Percentiles rank a stretch among this genome's conserved stretches.
phyloP scores from a whole-genome alignment of 495 filamentous ascomycete species.

The Daldinia caldariorum region DNA sequence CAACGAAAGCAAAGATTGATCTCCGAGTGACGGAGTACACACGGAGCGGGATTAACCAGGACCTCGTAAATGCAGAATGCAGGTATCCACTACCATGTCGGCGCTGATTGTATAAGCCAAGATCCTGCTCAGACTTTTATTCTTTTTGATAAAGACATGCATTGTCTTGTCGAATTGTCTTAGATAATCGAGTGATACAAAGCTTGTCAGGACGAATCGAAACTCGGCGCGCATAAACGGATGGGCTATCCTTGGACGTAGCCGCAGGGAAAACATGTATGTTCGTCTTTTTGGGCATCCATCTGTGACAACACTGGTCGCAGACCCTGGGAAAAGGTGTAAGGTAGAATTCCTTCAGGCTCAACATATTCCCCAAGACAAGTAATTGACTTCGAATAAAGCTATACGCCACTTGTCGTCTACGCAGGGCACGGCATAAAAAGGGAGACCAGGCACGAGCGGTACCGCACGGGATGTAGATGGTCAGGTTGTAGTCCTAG shows the following conservation, averaged over 20 bases:
- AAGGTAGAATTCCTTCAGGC: conserved; percentile 6
- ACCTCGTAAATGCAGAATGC: conserved; percentile 12
- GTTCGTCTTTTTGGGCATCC: background rate
- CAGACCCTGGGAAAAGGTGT: conserved; percentile 2
- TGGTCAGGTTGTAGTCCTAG: conserved; percentile 11
- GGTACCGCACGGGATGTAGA: conserved; percentile 20
- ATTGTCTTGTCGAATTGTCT: conserved; percentile 18
- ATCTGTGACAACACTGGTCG: conserved; percentile 13
- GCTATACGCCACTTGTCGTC: conserved; percentile 4
- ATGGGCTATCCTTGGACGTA: conserved; percentile 13
- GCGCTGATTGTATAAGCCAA: conserved; percentile 4
- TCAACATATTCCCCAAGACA: conserved; percentile 5
- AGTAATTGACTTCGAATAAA: conserved; percentile 17
- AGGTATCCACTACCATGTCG: conserved; percentile 10
- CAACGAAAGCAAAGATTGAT: background rate
- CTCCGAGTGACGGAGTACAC: conserved; percentile 9
- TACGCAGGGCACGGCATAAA: conserved; percentile 1
- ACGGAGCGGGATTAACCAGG: conserved; percentile 14
- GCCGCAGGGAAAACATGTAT: conserved; percentile 22
- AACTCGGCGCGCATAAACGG: conserved; percentile 13
- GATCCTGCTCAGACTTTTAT: conserved; percentile 4
- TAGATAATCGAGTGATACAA: conserved; percentile 30
- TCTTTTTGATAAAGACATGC: conserved; percentile 24
- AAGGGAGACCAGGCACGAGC: conserved; percentile 12
- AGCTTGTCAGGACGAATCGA: conserved; percentile 16